Percentiles rank a stretch among this genome's conserved stretches.
Evolutionary conservation across 306 rosid species (phyloP).

Genomic region (Cucurbita ficifolia): DNA sequence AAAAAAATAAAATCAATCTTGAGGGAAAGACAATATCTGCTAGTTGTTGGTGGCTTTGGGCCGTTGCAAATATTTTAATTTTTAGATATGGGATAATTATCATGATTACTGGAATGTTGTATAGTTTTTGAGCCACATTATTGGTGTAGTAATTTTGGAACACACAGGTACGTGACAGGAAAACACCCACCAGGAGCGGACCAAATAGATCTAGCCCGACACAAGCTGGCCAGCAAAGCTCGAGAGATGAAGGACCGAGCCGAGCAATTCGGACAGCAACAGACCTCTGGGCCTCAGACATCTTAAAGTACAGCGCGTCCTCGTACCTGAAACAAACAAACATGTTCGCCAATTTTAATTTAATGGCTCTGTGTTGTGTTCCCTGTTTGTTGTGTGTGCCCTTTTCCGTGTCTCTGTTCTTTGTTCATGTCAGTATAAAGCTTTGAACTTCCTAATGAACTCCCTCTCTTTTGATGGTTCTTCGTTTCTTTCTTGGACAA

Average conservation of each 20-base stretch:
- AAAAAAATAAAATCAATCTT: no score
- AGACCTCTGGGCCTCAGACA: slow-evolving; percentile 13
- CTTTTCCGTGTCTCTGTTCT: not conserved
- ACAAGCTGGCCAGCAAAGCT: slow-evolving; percentile 39
- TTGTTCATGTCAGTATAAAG: not conserved
- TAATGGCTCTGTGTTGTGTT: not conserved
- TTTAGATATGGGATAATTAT: not conserved
- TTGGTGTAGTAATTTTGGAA: not conserved
- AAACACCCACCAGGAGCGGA: slow-evolving; percentile 53
- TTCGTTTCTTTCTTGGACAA: no score
- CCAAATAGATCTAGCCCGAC: slow-evolving; percentile 42
- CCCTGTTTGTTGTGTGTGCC: not conserved
- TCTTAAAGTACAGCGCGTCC: not conserved
- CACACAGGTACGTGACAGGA: slow-evolving; percentile 43
- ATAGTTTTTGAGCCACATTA: not conserved
- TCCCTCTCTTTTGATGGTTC: no score
- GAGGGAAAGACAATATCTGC: no score
- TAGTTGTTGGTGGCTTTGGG: no score
- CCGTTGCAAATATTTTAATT: no score
- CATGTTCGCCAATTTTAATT: not conserved
- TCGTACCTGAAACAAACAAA: not conserved
- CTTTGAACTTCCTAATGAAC: not conserved
- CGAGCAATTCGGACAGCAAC: slow-evolving; percentile 49
- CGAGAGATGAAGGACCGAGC: slow-evolving; percentile 63
- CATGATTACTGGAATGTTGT: not conserved